These are phyloP conservation scores for Chenopodium quinoa DNA, from an alignment of 148 eudicot species.

Conservation along the genomic window DNA sequence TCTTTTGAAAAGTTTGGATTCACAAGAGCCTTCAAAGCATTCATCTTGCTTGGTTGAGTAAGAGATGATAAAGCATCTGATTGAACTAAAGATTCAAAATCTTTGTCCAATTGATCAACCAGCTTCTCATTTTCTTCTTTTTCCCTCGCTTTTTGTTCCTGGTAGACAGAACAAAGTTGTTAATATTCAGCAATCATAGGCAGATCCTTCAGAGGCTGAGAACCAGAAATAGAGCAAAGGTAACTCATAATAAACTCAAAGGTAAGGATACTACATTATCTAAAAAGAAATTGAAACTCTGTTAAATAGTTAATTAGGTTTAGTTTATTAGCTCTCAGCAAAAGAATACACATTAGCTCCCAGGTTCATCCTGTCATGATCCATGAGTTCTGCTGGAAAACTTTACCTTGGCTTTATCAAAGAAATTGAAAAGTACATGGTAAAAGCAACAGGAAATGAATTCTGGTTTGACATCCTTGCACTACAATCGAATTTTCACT, in stretches of 20 bases:
- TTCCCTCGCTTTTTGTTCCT: conserved; percentile 85
- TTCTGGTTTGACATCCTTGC: not conserved
- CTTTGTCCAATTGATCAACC: conserved; percentile 71
- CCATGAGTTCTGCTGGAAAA: not conserved
- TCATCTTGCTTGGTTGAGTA: conserved; percentile 71
- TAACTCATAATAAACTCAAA: not conserved
- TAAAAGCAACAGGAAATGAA: not conserved
- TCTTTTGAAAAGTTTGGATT: conserved; percentile 48
- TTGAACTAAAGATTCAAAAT: conserved; percentile 69
- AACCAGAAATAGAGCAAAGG: too few species aligned
- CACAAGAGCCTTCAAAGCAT: conserved; percentile 70
- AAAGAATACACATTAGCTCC: not conserved
- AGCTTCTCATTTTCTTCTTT: conserved; percentile 84
- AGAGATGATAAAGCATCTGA: conserved; percentile 63
- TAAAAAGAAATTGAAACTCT: not conserved
- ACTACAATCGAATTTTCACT: not conserved
- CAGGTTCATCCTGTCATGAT: not conserved
- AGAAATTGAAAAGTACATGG: not conserved
- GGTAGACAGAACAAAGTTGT: not conserved
- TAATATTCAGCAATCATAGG: not conserved
- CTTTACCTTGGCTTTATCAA: not conserved
- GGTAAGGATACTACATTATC: not conserved
- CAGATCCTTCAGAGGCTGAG: not conserved
- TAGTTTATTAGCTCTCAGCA: not conserved
- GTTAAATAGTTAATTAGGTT: not conserved